A percentile compares a stretch with the other conserved stretches of the same genome.
phyloP scores from a whole-genome alignment of 176 grass and related monocot species.

The Oryza brachyantha region DNA sequence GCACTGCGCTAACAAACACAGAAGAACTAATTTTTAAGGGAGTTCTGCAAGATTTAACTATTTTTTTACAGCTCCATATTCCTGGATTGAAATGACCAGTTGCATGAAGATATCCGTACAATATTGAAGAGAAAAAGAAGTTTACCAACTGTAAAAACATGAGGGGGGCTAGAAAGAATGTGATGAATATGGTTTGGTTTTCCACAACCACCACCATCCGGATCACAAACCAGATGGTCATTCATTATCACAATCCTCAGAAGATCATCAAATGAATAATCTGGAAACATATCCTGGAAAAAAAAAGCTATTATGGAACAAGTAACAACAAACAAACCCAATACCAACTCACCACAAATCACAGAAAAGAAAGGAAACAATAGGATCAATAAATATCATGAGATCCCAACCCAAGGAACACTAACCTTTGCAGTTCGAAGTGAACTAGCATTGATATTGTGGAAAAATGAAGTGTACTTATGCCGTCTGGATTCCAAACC shows the following conservation, averaged over 20 bases:
- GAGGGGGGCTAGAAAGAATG: conserved; percentile 73
- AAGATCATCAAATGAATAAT: conserved; percentile 82
- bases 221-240: conserved; percentile 84
- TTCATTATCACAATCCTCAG: conserved; percentile 91
- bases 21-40: not conserved
- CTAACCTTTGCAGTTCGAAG: conserved; percentile 81
- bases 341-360: not conserved
- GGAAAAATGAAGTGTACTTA: conserved; percentile 95
- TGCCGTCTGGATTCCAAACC: conserved; percentile 66
- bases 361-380: conserved; percentile 13
- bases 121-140: conserved; percentile 30
- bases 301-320: conserved; percentile 7
- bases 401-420: conserved; percentile 26
- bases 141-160: conserved; percentile 97
- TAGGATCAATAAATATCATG: conserved; percentile 24
- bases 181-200: conserved; percentile 84
- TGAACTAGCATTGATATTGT: conserved; percentile 94
- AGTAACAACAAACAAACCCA: not conserved
- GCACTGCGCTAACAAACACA: not conserved
- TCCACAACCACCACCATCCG: conserved; percentile 76
- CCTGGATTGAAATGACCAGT: not conserved
- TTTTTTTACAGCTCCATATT: not conserved
- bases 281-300: conserved; percentile 70
- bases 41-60: not conserved
- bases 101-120: not conserved